Percentiles rank a stretch among this genome's conserved stretches.
Conservation (phyloP, 2,329 filamentous ascomycete genomes). For the Aspergillus sp. region DNA sequence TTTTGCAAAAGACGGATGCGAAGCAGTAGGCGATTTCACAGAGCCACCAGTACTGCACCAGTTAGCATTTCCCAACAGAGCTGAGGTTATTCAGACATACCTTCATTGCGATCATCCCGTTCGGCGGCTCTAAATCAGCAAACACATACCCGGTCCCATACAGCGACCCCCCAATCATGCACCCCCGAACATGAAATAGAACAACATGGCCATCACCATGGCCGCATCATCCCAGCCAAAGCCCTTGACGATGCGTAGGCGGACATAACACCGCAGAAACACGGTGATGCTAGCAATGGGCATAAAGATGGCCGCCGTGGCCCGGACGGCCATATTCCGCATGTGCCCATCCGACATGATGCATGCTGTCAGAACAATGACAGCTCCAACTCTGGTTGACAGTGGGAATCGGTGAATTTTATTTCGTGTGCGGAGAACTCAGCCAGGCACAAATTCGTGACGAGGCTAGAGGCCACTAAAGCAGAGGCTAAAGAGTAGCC, state of each 20-base stretch:
- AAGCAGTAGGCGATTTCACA: conserved; percentile 50
- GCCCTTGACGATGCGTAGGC: conserved; percentile 22
- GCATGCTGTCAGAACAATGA: too few species aligned
- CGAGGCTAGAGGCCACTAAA: too few species aligned
- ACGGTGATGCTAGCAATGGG: conserved; percentile 21
- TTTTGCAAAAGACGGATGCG: conserved; percentile 44
- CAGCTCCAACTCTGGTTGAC: too few species aligned
- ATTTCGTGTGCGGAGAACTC: too few species aligned
- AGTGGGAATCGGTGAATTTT: too few species aligned
- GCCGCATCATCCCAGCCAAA: conserved; percentile 30
- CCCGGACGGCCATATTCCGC: conserved; percentile 17
- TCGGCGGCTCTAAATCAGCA: conserved; percentile 6
- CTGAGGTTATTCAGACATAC: conserved; percentile 6
- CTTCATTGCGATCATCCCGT: conserved; percentile 22
- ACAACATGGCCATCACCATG: conserved; percentile 25
- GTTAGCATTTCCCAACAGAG: background rate
- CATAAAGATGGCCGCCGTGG: conserved; percentile 23
- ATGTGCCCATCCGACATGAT: too few species aligned
- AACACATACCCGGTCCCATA: conserved; percentile 25
- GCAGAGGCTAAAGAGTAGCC: too few species aligned
- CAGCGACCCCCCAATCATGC: conserved; percentile 24
- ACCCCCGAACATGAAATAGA: conserved; percentile 26
- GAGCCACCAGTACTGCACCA: conserved; percentile 43
- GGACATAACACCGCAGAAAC: conserved; percentile 27
- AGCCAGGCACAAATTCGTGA: too few species aligned